Evolutionary conservation across 306 rosid species (phyloP), one percentile per base, ranked within the genome.

Genomic region (Lathyrus aphaca): DNA sequence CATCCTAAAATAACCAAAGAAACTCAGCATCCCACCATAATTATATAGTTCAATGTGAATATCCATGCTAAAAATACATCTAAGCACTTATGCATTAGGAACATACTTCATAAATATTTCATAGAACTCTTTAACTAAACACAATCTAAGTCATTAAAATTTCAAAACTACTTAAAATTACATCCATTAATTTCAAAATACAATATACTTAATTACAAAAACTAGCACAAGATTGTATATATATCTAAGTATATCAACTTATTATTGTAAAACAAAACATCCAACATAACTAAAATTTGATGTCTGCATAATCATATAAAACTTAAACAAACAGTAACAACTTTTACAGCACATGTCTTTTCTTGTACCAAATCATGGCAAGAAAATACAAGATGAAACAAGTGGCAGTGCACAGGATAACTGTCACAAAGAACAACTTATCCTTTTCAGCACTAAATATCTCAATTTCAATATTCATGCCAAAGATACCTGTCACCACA

Each of bases 291-390:
- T 46, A 46, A 46, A 46, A n/a, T 46, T 13, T 45, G 51, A 15
- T 46, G 19, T n/a, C 8, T 6, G 6, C 16, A 48, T 48, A 48
- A 6, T 15, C 1, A 48, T 7, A 48, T 48, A 7, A n/a, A 48
- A 6, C 21, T 46, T 15, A 17, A 15, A 46, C 4, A n/a, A 46
- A 32, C 3, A 35, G 39, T 35, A 10, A 35, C 10, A 35, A 35
- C 39, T 35, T 35, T 35, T 88, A 89, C 12, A 90, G 80, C 79
- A 93, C 75, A 51, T 85, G 85, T 42, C 80, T 90, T 77, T 72
- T 74, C 88, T 85, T 93, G 39, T 85, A 88, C 94, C 98, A 90
- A 44, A 80, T 75, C 43, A 88, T 81, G 58, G 98, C 84, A 78
- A 74, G 48, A 14, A 81, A 64, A 32, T 86, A 93, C 46, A 90